Base-by-base conservation (phyloP, 768 basidiomycete species). In the Neoboletus magnificus region DNA sequence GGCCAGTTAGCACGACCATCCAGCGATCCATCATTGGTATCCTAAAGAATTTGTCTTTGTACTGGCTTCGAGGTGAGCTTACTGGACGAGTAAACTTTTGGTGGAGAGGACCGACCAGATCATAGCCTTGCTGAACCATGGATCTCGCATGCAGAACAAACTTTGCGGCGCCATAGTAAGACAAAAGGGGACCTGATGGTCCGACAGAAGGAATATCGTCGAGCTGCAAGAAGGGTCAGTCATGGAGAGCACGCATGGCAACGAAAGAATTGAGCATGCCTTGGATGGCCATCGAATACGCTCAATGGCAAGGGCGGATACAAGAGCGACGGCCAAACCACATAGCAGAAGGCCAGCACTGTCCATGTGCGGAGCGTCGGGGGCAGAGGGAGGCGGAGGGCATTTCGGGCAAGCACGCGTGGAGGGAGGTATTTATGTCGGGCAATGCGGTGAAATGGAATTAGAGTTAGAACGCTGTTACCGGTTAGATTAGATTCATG, bases 11-110 rank as follows among this genome's bases (percentile, higher is more conserved):
- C 8, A 84, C 63, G 22, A 82, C 71, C 15, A 75, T 55, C 82
- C 82, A 83, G 47, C 72, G 67, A 37, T 76, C 69, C 40, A 78
- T 62, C 41, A 69, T 68, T 0, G 80, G 66, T 5, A 82, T 67
- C 63, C 76, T 78, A 67, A 80, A 83, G 23, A 71, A 66, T 39
- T 48, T 65, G 39, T 67, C 66, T 50, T 71, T 73, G 57, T 71
- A 16, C 71, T 71, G 13, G 53, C 36, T 44, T 33, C 12, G 54
- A 37, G 46, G 48, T 71, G 48, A 72, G 67, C 41, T 36, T 45
- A 42, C 25, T 23, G 37, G 46, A 22, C 9, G 32, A 27, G 20
- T 15, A 47, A 37, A 32, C 29, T 30, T 40, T 50, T 51, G 18
- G 42, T 20, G 36, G 40, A 30, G 48, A 32, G 27, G 23, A 61